Evolutionary conservation across 768 basidiomycete genomes (phyloP), one percentile per base, ranked within the genome.

Genomic region (Agrocybe pediades): DNA sequence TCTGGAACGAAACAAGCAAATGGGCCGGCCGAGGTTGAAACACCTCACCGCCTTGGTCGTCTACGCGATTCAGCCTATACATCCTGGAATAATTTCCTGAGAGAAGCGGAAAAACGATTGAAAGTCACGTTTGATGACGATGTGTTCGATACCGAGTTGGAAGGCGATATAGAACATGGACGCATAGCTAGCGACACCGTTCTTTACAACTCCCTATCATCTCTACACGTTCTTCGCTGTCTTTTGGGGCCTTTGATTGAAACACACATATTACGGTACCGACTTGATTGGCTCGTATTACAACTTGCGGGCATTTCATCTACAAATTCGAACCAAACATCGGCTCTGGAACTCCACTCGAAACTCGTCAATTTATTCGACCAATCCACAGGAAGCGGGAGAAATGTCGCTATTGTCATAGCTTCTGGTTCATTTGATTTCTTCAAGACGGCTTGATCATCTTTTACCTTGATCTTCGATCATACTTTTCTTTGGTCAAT

Each of bases 181-280:
- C 24, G 13, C 2, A 42, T 8, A 52, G 51, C 29, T 17, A 6
- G 41, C 48, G 41, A 52, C 30, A 20, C 30, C 9, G n/a, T 41
- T 6, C 45, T 56, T 41, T 50, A 51, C 15, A 47, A 53, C 40
- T 21, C 74, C 27, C 60, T 91, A 9, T 82, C 79, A 44, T 76
- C 80, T n/a, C 64, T 89, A 20, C 87, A 91, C 54, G 74, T 83
- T 0, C 67, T 89, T 16, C 78, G 89, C 20, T 90, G 88, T 65
- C 68, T 89, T 39, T 60, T 89, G 0, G 90, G 90, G 0, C 85
- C 88, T 7, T 69, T 82, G 25, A 72, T 91, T 7, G 90, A 92
- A 69, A 82, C 77, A 54, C 64, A 82, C 46, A 81, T 92, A 23
- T 65, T 90, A 15, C 65, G 80, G 15, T 90, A 91, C 66, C 77